phyloP scores from a whole-genome alignment of 2,329 filamentous ascomycete genomes.

The Claviceps digitariae region DNA sequence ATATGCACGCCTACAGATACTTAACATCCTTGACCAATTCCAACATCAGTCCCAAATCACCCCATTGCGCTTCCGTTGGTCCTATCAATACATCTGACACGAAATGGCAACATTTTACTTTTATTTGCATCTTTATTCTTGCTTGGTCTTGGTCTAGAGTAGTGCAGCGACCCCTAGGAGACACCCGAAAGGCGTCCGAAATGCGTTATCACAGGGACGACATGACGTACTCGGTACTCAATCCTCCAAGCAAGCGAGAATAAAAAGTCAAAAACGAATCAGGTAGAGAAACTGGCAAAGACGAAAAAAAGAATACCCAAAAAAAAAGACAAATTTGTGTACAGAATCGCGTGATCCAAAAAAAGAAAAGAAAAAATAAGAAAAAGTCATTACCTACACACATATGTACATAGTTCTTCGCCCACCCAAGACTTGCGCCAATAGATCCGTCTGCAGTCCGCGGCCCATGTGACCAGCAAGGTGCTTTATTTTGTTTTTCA shows the following conservation, averaged over 20 bases:
- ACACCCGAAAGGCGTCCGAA: no score
- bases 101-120: no score
- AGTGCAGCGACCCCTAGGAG: no score
- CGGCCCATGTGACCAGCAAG: background rate
- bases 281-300: no score
- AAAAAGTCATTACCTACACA: background rate
- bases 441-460: background rate
- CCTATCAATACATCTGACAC: no score
- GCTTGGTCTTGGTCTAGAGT: no score
- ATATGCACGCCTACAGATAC: no score
- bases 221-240: background rate
- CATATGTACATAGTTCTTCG: background rate
- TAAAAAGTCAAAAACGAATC: background rate
- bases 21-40: no score
- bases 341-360: conserved; percentile 2
- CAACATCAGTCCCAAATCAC: no score
- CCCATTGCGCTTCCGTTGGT: no score
- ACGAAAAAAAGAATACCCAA: conserved; percentile 1
- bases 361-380: background rate
- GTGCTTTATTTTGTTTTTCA: background rate
- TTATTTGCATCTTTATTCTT: no score
- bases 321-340: conserved; percentile 3
- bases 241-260: background rate
- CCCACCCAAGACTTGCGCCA: background rate
- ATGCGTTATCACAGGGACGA: background rate